A percentile compares a stretch with the other conserved stretches of the same genome.
Conservation (phyloP, 495 filamentous ascomycete species). For the Bathelium albidoporum region DNA sequence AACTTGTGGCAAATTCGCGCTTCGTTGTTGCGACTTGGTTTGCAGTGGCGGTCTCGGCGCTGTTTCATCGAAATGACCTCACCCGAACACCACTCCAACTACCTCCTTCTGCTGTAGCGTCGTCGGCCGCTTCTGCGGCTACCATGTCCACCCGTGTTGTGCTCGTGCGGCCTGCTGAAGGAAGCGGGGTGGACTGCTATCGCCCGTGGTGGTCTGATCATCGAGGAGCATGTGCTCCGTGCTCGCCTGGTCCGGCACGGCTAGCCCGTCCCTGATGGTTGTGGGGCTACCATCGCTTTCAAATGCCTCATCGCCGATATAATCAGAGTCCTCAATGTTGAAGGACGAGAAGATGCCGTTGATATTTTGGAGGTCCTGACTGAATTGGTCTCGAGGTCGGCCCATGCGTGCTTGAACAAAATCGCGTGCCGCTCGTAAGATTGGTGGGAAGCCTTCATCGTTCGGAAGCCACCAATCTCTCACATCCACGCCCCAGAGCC, state of each 20-base stretch:
- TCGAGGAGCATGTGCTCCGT: neutral
- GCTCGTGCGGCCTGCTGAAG: neutral
- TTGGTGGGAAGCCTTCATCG: constrained; percentile 58
- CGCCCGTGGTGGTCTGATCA: neutral
- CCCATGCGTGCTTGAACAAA: constrained; percentile 61
- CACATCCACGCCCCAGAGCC: constrained; percentile 58
- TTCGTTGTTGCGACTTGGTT: neutral
- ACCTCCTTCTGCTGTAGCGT: neutral
- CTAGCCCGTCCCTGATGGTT: neutral
- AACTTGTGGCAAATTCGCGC: neutral
- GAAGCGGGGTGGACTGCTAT: neutral
- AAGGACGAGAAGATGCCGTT: constrained; percentile 51
- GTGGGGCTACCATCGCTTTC: neutral
- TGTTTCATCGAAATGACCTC: constrained; percentile 1
- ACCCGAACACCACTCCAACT: neutral
- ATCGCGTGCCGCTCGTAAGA: constrained; percentile 64
- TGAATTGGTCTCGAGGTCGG: constrained; percentile 49
- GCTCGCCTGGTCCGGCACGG: neutral
- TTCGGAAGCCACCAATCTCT: constrained; percentile 81
- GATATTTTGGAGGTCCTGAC: constrained; percentile 63
- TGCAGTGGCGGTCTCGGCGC: neutral
- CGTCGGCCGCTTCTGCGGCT: neutral
- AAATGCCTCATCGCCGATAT: neutral
- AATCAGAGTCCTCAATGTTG: constrained; percentile 1
- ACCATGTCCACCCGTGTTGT: neutral